These are phyloP conservation scores for Laguncularia racemosa DNA, from an alignment of 345 rosid species.

Conservation along the genomic window DNA sequence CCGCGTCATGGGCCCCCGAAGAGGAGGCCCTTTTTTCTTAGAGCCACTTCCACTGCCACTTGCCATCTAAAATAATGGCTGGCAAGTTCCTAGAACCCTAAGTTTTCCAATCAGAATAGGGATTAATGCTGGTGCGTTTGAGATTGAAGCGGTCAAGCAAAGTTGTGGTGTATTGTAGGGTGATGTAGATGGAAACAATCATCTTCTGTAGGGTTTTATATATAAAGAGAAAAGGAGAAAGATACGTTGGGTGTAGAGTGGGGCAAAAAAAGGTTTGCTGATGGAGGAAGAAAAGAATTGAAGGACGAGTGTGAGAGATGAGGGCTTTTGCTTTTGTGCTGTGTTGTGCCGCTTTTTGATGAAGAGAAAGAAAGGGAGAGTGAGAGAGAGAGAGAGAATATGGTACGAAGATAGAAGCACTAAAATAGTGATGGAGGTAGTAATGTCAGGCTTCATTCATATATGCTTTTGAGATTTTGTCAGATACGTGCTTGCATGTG, in stretches of 20 bases:
- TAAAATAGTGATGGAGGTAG: no score
- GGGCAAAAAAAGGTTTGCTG: slow-evolving; percentile 52
- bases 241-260: slow-evolving; percentile 61
- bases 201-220: background rate
- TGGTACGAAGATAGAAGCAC: no score
- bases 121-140: background rate
- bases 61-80: slow-evolving; percentile 37
- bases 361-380: background rate
- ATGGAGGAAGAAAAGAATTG: slow-evolving; percentile 50
- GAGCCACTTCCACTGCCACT: slow-evolving; percentile 80
- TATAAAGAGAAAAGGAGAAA: slow-evolving; percentile 6
- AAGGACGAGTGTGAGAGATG: background rate
- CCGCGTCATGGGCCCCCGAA: slow-evolving; percentile 31
- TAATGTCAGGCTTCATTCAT: no score
- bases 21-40: slow-evolving; percentile 28
- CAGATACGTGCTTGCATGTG: no score
- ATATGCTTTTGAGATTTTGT: no score
- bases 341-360: background rate
- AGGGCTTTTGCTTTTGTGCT: slow-evolving; percentile 21
- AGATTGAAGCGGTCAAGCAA: no score
- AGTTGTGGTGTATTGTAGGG: slow-evolving; percentile 1
- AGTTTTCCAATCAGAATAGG: background rate
- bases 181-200: background rate
- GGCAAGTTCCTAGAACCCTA: background rate
- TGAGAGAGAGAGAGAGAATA: background rate